Evolutionary conservation across 129 eudicot genomes (phyloP).

Genomic region (Scalesia atractyloides): DNA sequence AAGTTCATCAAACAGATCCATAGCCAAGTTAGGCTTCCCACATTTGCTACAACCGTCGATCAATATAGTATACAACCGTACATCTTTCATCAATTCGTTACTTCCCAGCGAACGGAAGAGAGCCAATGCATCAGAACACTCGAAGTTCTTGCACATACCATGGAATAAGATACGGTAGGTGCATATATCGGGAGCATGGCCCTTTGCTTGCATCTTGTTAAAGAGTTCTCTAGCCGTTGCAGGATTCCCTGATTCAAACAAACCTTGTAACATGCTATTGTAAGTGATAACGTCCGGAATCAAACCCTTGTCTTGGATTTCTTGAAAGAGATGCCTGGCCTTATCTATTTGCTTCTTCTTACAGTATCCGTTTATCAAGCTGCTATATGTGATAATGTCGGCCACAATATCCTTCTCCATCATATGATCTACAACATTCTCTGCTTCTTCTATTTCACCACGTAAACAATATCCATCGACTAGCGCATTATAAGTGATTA

Average conservation of each 20-base stretch:
- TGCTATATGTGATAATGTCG: conserved; percentile 29
- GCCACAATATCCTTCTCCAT: conserved; percentile 17
- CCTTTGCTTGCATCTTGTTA: conserved; percentile 23
- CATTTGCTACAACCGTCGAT: conserved; percentile 27
- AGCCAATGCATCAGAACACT: conserved; percentile 25
- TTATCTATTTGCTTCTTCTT: conserved; percentile 25
- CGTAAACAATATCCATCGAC: conserved; percentile 50
- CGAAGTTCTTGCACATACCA: conserved; percentile 25
- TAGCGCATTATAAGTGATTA: conserved; percentile 29
- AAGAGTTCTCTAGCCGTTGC: conserved; percentile 22
- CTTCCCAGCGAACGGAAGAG: conserved; percentile 20
- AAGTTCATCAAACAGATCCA: conserved; percentile 16
- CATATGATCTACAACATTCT: conserved; percentile 27
- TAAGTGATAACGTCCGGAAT: conserved; percentile 20
- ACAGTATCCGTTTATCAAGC: conserved; percentile 34
- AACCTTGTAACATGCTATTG: conserved; percentile 24
- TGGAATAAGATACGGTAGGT: conserved; percentile 18
- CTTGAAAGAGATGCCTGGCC: conserved; percentile 33
- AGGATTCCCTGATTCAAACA: conserved; percentile 17
- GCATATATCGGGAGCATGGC: conserved; percentile 18
- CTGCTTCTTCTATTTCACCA: conserved; percentile 33
- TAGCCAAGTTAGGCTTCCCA: conserved; percentile 22
- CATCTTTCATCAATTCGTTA: background rate
- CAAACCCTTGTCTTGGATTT: conserved; percentile 29
- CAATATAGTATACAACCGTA: conserved; percentile 21